A percentile compares a stretch with the other conserved stretches of the same genome.
Conservation (phyloP, 768 basidiomycete genomes). For the Crassisporium funariophilum region DNA sequence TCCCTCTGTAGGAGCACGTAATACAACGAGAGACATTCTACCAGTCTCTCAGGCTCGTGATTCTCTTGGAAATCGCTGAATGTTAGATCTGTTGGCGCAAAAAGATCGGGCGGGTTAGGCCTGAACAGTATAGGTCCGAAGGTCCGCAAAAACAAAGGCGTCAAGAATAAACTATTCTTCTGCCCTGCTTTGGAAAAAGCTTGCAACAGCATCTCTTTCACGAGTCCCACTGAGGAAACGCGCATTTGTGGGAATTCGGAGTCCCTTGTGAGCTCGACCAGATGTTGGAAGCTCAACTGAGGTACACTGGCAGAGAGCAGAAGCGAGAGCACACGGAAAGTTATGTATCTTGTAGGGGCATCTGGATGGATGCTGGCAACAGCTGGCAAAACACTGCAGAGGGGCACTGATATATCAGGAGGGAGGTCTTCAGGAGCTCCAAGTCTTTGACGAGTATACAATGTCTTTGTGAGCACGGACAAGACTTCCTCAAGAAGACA, state of each 20-base stretch:
- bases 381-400: conserved; percentile 52
- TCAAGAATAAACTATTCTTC: conserved; percentile 49
- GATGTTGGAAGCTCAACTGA: conserved; percentile 51
- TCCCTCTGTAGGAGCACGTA: conserved; percentile 68
- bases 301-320: conserved; percentile 52
- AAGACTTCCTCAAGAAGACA: conserved; percentile 59
- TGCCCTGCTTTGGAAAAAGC: conserved; percentile 34
- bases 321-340: conserved; percentile 60
- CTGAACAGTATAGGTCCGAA: conserved; percentile 65
- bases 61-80: conserved; percentile 53
- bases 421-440: conserved; percentile 32
- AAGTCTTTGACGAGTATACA: conserved; percentile 24
- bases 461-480: conserved; percentile 49
- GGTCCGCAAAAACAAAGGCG: conserved; percentile 53
- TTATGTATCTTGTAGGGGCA: conserved; percentile 55
- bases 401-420: conserved; percentile 47
- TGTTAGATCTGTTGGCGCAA: conserved; percentile 32
- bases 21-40: conserved; percentile 68
- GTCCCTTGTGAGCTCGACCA: conserved; percentile 54
- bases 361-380: conserved; percentile 67
- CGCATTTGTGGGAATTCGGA: conserved; percentile 65
- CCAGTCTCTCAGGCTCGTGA: conserved; percentile 60
- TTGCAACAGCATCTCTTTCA: conserved; percentile 68
- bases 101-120: conserved; percentile 55
- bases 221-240: conserved; percentile 65